phyloP scores from a whole-genome alignment of 2,329 filamentous ascomycete genomes.

The Aspergillus flavus region DNA sequence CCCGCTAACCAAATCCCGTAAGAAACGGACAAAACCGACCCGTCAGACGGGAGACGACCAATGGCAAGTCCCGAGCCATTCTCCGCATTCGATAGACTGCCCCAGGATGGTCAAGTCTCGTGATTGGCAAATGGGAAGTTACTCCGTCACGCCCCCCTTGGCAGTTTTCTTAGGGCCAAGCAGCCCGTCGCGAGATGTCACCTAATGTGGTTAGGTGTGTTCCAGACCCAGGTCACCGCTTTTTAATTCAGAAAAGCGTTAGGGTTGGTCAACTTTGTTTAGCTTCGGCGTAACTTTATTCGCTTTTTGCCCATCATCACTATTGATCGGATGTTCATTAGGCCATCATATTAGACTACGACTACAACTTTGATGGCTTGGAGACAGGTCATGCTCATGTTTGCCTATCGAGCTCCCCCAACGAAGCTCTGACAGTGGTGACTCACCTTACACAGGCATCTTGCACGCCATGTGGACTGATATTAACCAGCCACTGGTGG shows the following conservation, averaged over 20 bases:
- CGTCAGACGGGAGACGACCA: constrained; percentile 6
- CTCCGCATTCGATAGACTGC: constrained; percentile 19
- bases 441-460: background rate
- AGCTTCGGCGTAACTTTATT: constrained; percentile 11
- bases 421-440: background rate
- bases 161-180: constrained; percentile 13
- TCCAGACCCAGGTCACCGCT: constrained; percentile 12
- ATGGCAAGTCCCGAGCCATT: constrained; percentile 11
- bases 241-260: background rate
- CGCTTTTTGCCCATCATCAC: background rate
- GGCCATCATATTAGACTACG: background rate
- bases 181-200: constrained; percentile 27
- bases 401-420: too few species aligned
- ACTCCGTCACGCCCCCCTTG: background rate
- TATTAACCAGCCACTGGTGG: background rate
- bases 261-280: constrained; percentile 13
- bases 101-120: constrained; percentile 5
- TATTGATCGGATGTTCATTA: too few species aligned
- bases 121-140: constrained; percentile 12
- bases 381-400: too few species aligned
- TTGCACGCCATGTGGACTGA: background rate
- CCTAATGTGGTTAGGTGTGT: constrained; percentile 23
- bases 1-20: constrained; percentile 12
- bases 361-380: too few species aligned
- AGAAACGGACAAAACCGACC: constrained; percentile 12